Percentiles rank a stretch among this genome's conserved stretches.
phyloP scores from a whole-genome alignment of 2,329 filamentous ascomycete genomes.

The Phyllosticta citrichinensis region DNA sequence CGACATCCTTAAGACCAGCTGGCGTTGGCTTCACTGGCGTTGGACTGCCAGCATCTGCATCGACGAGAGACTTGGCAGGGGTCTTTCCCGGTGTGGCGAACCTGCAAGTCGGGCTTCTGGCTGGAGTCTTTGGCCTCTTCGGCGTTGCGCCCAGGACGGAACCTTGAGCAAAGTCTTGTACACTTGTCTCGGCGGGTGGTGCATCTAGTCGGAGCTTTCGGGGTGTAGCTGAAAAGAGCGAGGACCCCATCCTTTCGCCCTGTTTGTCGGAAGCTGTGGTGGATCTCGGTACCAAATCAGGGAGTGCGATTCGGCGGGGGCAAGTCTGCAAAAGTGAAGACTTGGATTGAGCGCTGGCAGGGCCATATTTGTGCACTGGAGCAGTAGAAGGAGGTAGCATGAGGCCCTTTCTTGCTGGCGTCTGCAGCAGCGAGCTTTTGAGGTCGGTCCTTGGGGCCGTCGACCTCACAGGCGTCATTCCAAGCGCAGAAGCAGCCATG shows the following conservation, averaged over 20 bases:
- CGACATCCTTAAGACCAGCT: constrained; percentile 7
- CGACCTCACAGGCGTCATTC: constrained; percentile 4
- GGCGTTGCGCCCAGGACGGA: constrained; percentile 4
- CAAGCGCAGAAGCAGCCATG: not conserved
- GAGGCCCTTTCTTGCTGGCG: constrained; percentile 10
- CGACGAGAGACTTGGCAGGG: not conserved
- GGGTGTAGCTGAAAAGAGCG: constrained; percentile 8
- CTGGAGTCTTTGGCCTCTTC: constrained; percentile 3
- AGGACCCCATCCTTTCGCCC: constrained; percentile 2
- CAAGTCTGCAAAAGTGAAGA: constrained; percentile 10
- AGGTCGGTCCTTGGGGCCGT: not conserved
- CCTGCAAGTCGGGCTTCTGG: constrained; percentile 3
- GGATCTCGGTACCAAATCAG: not conserved
- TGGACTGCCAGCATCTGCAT: constrained; percentile 2
- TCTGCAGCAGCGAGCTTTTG: constrained; percentile 6
- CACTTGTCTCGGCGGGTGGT: not conserved
- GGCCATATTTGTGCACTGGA: constrained; percentile 3
- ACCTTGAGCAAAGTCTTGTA: constrained; percentile 4
- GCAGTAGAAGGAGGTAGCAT: constrained; percentile 10
- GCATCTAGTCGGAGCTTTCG: constrained; percentile 5
- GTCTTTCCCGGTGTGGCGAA: constrained; percentile 4
- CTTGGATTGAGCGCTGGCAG: not conserved
- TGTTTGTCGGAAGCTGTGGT: not conserved
- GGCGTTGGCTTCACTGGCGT: constrained; percentile 4
- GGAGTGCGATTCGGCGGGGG: constrained; percentile 8